phyloP scores from a whole-genome alignment of 495 filamentous ascomycete genomes.

The Cudoniella acicularis region DNA sequence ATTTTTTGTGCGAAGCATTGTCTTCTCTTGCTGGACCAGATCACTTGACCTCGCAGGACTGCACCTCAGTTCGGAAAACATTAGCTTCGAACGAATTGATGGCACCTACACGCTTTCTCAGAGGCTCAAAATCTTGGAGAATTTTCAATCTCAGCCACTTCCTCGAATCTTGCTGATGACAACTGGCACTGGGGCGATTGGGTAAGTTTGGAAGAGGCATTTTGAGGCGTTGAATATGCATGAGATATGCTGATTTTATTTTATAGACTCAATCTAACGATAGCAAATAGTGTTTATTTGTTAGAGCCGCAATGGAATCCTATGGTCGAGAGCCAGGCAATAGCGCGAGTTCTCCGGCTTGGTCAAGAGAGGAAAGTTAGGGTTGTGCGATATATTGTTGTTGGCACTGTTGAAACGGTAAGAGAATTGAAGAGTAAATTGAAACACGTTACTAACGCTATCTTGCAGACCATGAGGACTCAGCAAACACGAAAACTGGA shows the following conservation, averaged over 20 bases:
- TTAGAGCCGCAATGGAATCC: conserved; percentile 57
- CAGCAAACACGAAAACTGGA: conserved; percentile 16
- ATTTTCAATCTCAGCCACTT: conserved; percentile 27
- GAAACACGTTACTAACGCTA: background rate
- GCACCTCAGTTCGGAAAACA: conserved; percentile 19
- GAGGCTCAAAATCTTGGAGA: conserved; percentile 30
- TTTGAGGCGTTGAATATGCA: background rate
- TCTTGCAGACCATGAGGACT: background rate
- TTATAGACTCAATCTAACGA: conserved; percentile 45
- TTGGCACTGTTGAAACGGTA: conserved; percentile 47
- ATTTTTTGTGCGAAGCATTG: conserved; percentile 34
- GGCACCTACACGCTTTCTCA: conserved; percentile 28
- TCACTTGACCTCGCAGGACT: conserved; percentile 37
- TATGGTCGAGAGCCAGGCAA: conserved; percentile 48
- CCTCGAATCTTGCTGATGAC: conserved; percentile 47
- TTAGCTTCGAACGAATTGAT: conserved; percentile 37
- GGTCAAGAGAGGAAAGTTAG: conserved; percentile 42
- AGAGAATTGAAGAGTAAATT: background rate
- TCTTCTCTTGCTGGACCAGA: conserved; percentile 51
- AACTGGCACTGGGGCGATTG: conserved; percentile 46
- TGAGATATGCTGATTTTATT: conserved; percentile 1
- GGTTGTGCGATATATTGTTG: conserved; percentile 41
- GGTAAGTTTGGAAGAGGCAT: conserved; percentile 29
- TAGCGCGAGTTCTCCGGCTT: conserved; percentile 42
- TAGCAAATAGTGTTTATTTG: conserved; percentile 43